Base-by-base conservation (phyloP, 2,329 filamentous ascomycete genomes). In the Phyllosticta paracitricarpa region DNA sequence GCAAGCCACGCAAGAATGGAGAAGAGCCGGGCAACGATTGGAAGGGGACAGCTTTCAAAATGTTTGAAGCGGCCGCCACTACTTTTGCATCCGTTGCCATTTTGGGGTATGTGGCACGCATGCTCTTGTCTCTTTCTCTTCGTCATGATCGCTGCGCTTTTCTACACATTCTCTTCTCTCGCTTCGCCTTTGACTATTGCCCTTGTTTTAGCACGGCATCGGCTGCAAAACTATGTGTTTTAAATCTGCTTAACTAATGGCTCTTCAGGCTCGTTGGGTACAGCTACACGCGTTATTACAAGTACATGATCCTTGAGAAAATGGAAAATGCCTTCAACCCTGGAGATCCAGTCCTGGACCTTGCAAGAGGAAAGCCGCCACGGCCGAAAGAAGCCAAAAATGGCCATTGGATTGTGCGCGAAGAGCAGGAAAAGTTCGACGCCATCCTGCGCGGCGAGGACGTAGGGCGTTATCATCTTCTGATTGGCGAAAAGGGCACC, bases 401-500 rank as follows among this genome's bases (percentile, higher is more conserved):
- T 53, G 76, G 64, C 12, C 86, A 89, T 68, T 97, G 94, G 94
- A 85, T 97, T 57, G 75, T 83, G 65, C 86, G 93, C 28, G 85
- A 88, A 14, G 93, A 99, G 77, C 94, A 99, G 72, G 73, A 77
- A 3, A 84, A 82, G 63, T 87, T 99, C 64, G 88, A 99, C 72
- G 79, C 77, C n/a, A 97, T 99, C 65, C 83, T 99, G 25, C 77
- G 82, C 56, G 94, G 94, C 1, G 76, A 80, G 2, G 80, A 84
- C 28, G 79, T 79, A 54, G 94, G 94, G 10, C 91, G 95, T 70
- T 99, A 99, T 70, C 89, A 94, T 73, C 81, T 99, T 2, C 79
- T 99, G 2, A 85, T 97, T 55, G 94, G 94, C 54, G 94, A 97
- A 71, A 97, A 99, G 76, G 94, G 94, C 4, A 95, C 90, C 0